Conservation (phyloP, 768 basidiomycete genomes). For the Tylopilus vinaceipallidus region DNA sequence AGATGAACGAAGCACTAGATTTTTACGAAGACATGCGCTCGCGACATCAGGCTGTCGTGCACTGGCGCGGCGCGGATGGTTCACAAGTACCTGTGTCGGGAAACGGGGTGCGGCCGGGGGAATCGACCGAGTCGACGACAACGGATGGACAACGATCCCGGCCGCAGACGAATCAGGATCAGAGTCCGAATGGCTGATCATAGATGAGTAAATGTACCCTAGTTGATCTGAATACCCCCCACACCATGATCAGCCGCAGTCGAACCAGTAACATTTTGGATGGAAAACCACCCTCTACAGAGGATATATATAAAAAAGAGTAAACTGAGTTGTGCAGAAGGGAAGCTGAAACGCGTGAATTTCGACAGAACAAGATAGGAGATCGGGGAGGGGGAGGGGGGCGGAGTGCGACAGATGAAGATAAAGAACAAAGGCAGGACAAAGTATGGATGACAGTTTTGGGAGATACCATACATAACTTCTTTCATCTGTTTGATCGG, state of each 20-base stretch:
- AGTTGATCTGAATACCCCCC: conserved; percentile 15
- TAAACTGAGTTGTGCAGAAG: conserved; percentile 18
- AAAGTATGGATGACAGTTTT: conserved; percentile 32
- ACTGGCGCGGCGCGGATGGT: conserved; percentile 48
- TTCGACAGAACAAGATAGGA: conserved; percentile 26
- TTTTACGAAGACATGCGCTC: conserved; percentile 88
- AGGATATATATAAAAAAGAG: conserved; percentile 28
- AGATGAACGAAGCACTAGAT: conserved; percentile 91
- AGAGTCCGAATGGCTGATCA: conserved; percentile 91
- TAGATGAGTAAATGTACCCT: conserved; percentile 42
- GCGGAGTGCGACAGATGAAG: conserved; percentile 18
- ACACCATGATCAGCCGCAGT: conserved; percentile 7
- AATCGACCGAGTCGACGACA: conserved; percentile 35
- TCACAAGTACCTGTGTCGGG: conserved; percentile 36
- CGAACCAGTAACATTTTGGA: conserved; percentile 26
- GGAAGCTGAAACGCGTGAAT: conserved; percentile 24
- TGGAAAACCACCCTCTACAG: conserved; percentile 31
- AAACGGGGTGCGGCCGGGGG: conserved; percentile 45
- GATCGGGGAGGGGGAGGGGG: conserved; percentile 11
- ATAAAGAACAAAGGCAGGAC: conserved; percentile 25
- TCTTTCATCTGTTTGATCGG: conserved; percentile 32
- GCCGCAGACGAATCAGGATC: conserved; percentile 65
- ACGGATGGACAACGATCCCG: conserved; percentile 77
- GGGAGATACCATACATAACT: conserved; percentile 33
- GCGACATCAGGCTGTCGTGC: conserved; percentile 59